phyloP scores from a whole-genome alignment of 768 basidiomycete species.

The Ephemerocybe angulata region DNA sequence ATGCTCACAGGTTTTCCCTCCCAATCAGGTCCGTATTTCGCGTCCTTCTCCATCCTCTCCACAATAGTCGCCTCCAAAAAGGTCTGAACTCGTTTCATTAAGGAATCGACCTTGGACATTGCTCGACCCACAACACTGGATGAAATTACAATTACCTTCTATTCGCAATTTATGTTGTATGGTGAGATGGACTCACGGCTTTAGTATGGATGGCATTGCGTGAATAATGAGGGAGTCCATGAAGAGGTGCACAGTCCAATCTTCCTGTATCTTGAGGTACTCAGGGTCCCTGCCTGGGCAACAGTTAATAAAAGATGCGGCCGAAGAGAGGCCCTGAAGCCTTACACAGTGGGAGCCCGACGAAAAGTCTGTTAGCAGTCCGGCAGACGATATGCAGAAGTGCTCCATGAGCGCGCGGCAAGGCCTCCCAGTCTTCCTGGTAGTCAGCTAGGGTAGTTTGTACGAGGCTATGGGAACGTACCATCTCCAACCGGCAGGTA shows the following conservation, averaged over 20 bases:
- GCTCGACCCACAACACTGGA: constrained; percentile 10
- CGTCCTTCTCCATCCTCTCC: constrained; percentile 22
- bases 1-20: constrained; percentile 22
- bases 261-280: constrained; percentile 15
- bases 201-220: constrained; percentile 15
- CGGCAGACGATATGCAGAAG: constrained; percentile 16
- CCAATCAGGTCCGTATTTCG: constrained; percentile 22
- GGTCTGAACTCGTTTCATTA: constrained; percentile 10
- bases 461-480: constrained; percentile 4
- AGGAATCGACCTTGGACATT: constrained; percentile 8
- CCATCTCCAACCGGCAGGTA: constrained; percentile 29
- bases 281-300: constrained; percentile 18
- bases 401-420: not conserved
- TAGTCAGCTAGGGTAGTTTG: too few species aligned
- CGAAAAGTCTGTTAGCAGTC: constrained; percentile 19
- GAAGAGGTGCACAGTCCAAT: constrained; percentile 17
- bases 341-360: constrained; percentile 22
- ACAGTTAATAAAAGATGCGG: not conserved
- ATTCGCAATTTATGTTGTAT: too few species aligned
- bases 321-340: not conserved
- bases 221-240: constrained; percentile 15
- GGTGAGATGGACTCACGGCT: too few species aligned
- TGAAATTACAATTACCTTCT: too few species aligned
- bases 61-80: constrained; percentile 22
- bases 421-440: not conserved